Evolutionary conservation across 306 rosid genomes (phyloP), one percentile per base, ranked within the genome.

Genomic region (Begonia masoniana): DNA sequence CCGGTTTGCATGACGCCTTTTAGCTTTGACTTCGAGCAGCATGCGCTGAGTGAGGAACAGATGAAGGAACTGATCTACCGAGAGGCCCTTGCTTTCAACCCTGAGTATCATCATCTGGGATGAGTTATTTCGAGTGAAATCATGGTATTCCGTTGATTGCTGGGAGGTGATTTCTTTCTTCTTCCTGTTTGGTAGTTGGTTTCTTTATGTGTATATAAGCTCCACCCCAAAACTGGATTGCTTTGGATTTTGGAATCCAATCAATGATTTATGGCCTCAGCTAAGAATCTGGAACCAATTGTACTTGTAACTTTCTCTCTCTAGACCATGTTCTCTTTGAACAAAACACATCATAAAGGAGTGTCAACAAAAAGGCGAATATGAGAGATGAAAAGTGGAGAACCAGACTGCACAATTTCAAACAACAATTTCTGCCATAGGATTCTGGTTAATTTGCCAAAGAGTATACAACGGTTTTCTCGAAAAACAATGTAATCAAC

Each of bases 11-110:
- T 52, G 82, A 83, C 83, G 52, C 99, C 99, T 56, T 92, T 92
- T 82, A 87, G 63, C 84, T 92, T 92, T 31, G 99, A 92, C 71
- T 92, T 92, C 51, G 99, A 92, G 74, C 99, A 92, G 71, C 95
- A 83, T 58, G 93, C 99, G 2, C 78, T 92, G 60, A 68, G 73
- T 0, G 99, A 92, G 77, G 99, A 92, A 48, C 99, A 92, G 69
- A 92, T 92, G 96, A 92, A 79, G 41, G 96, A 83, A 73, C 77
- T 92, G 65, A 92, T 92, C 72, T 78, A 81, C 63, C 66, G 78
- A 74, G 99, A 92, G 78, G 95, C 96, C 12, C 77, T 92, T 54
- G 99, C 99, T 43, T 92, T 86, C 69, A 92, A 92, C 76, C 99
- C 87, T 0, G 95, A 86, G 74, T 83, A 83, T 61, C 95, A 66